Evolutionary conservation across 2,329 filamentous ascomycete species (phyloP), one percentile per base, ranked within the genome.

Genomic region (Diaporthe destruens): DNA sequence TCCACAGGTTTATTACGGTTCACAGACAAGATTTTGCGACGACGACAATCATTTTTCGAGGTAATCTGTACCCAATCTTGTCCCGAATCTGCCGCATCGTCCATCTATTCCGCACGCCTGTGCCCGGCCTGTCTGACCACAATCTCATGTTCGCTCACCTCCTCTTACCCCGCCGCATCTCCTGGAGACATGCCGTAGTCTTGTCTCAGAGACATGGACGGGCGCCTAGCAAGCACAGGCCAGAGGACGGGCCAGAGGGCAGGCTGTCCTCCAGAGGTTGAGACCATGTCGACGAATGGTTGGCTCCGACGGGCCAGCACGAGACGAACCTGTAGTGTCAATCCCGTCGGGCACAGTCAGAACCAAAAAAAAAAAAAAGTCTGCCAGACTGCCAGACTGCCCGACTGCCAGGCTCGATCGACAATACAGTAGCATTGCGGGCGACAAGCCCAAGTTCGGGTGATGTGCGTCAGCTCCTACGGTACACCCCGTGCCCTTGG

Each of bases 91-190:
- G 34, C 42, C 32, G 57, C 20, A 47, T 47, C 44, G 14, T 8
- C 44, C 14, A 53, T 63, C 25, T 66, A 66, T 54, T 34, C 47
- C 47, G 47, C 23, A 49, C 42, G 54, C 54, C 29, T 39, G 39
- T 47, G 59, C 51, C 34, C 36, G 42, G 36, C 25, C 51, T 56
- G 72, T 69, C 55, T 67, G 63, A 71, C 72, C 72, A 69, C 69
- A 54, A 72, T 61, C 32, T 69, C 39, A 39, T 65, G 39, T 63
- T 71, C 56, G 56, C 9, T 71, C 56, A 65, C 9, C 63, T 59
- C 47, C 56, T 20, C 29, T 54, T 54, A 8, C 36, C 55, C 68
- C 57, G 23, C 68, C 68, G 34, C 39, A 61, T 36, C 54, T 57
- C 68, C 57, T 66, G 12, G 44, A 53, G 32, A 66, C 61, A 53